Percentiles rank a stretch among this genome's conserved stretches.
phyloP scores from a whole-genome alignment of 176 grass and related monocot genomes.

The Canna indica region DNA sequence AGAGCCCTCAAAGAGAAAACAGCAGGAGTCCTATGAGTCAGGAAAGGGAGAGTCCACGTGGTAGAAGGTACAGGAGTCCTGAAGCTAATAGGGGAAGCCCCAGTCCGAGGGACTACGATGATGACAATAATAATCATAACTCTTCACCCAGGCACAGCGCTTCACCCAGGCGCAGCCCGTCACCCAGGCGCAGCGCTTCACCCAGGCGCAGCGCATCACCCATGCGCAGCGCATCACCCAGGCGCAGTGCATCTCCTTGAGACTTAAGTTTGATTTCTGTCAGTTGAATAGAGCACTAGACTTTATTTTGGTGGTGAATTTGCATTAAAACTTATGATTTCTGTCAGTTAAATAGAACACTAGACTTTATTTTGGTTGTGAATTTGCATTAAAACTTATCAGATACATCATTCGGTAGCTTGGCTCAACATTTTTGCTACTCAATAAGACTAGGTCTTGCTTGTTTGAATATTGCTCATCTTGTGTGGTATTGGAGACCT shows the following conservation, averaged over 20 bases:
- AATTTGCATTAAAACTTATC: no score
- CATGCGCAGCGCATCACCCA: no score
- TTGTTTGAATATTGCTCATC: no score
- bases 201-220: no score
- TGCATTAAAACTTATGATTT: neutral
- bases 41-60: slow-evolving; percentile 11
- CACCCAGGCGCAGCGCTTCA: no score
- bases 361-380: no score
- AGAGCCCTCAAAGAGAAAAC: slow-evolving; percentile 35
- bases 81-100: slow-evolving; percentile 51
- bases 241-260: slow-evolving; percentile 36
- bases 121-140: slow-evolving; percentile 29
- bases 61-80: slow-evolving; percentile 38
- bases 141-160: slow-evolving; percentile 33
- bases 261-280: neutral
- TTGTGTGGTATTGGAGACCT: no score
- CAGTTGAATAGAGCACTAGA: neutral
- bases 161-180: no score
- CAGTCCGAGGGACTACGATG: slow-evolving; percentile 38
- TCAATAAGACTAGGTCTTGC: no score
- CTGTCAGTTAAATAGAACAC: neutral
- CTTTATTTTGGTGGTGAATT: no score
- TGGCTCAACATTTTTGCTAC: no score
- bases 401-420: no score
- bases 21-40: slow-evolving; percentile 52